Evolutionary conservation across 2,329 filamentous ascomycete species (phyloP).

Genomic region (Ascochyta pisi): DNA sequence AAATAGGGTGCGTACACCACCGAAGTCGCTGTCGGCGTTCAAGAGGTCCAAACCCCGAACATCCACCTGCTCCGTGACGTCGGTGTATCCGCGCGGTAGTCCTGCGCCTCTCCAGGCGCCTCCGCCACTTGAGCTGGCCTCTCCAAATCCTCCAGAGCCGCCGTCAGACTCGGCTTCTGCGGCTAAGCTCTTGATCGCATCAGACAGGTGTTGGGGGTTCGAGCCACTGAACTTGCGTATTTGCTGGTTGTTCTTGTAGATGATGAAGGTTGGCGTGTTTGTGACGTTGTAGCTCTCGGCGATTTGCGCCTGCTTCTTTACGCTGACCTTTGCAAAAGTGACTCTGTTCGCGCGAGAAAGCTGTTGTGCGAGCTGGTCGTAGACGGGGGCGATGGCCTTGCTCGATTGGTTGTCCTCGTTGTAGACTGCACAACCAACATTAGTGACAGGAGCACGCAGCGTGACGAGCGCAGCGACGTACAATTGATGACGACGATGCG

Average conservation of each 20-base stretch:
- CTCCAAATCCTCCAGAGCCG: slow-evolving; percentile 51
- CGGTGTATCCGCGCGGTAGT: slow-evolving; percentile 79
- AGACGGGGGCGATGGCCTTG: slow-evolving; percentile 82
- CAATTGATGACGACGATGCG: slow-evolving; percentile 87
- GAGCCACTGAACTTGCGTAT: slow-evolving; percentile 76
- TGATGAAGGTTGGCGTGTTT: slow-evolving; percentile 88
- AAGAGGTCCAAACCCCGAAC: slow-evolving; percentile 81
- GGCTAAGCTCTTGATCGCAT: slow-evolving; percentile 73
- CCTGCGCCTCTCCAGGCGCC: slow-evolving; percentile 74
- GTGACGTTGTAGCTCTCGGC: slow-evolving; percentile 75
- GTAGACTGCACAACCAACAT: slow-evolving; percentile 68
- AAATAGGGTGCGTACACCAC: slow-evolving; percentile 76
- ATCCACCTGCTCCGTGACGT: slow-evolving; percentile 85
- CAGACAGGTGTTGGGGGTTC: slow-evolving; percentile 72
- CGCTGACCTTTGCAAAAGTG: slow-evolving; percentile 88
- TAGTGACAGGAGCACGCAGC: slow-evolving; percentile 27
- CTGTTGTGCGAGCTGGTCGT: slow-evolving; percentile 74
- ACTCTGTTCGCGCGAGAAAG: slow-evolving; percentile 76
- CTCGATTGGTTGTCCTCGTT: slow-evolving; percentile 87
- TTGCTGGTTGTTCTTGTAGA: slow-evolving; percentile 72
- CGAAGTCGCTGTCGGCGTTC: slow-evolving; percentile 81
- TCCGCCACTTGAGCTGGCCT: slow-evolving; percentile 53
- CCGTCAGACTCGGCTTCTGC: slow-evolving; percentile 64
- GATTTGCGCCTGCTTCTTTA: slow-evolving; percentile 76
- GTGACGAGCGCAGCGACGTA: slow-evolving; percentile 59